A percentile compares a stretch with the other conserved stretches of the same genome.
Conservation (phyloP, 2,329 filamentous ascomycete genomes). For the Fusarium sp. region DNA sequence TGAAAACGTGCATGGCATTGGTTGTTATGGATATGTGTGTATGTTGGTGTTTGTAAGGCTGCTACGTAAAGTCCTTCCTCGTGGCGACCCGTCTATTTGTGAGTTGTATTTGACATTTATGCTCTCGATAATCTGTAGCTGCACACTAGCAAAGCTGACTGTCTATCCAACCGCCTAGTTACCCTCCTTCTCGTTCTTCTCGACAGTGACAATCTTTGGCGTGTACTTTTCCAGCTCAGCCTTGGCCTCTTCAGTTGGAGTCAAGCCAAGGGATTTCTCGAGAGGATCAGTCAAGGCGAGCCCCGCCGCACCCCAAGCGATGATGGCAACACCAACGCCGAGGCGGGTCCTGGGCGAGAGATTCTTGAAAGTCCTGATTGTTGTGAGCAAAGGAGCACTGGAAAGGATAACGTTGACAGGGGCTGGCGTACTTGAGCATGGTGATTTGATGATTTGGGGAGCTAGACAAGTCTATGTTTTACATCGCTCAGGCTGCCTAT, state of each 20-base stretch:
- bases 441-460: conserved; percentile 5
- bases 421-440: conserved; percentile 41
- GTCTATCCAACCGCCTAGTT: background rate
- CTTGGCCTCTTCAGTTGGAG: conserved; percentile 79
- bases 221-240: conserved; percentile 71
- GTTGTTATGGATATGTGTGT: background rate
- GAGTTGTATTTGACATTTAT: background rate
- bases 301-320: conserved; percentile 81
- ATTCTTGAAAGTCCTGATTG: conserved; percentile 73
- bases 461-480: conserved; percentile 8
- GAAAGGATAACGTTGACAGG: background rate
- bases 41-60: too few relatives aligned
- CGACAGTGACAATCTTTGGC: conserved; percentile 73
- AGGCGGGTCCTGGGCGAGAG: conserved; percentile 78
- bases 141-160: background rate
- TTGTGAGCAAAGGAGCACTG: conserved; percentile 11
- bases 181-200: conserved; percentile 51
- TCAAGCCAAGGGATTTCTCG: conserved; percentile 79
- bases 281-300: conserved; percentile 79
- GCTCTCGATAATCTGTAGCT: too few relatives aligned
- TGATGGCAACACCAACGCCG: conserved; percentile 77
- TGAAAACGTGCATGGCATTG: background rate
- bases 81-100: background rate
- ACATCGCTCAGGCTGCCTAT: conserved; percentile 5
- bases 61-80: background rate